Evolutionary conservation across 176 grass and related monocot species (phyloP).

Genomic region (Cocos nucifera): DNA sequence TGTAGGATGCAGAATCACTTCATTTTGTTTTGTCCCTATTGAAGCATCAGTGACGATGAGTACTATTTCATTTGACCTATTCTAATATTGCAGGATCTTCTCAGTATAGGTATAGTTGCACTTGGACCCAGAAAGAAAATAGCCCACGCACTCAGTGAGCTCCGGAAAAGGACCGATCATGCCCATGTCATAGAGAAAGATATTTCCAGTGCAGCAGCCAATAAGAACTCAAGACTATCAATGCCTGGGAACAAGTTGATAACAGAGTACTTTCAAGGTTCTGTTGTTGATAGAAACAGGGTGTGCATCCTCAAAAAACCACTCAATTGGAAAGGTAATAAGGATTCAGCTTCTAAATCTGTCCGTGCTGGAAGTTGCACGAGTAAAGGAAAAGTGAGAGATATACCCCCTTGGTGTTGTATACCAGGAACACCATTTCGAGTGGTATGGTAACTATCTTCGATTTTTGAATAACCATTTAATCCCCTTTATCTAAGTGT

Average conservation of each 20-base stretch:
- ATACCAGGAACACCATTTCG: conserved; percentile 88
- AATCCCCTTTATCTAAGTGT: neutral
- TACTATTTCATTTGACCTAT: too few relatives aligned
- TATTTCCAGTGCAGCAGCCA: conserved; percentile 29
- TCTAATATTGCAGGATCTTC: conserved; percentile 58
- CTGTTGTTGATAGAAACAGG: conserved; percentile 30
- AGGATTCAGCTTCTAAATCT: conserved; percentile 28
- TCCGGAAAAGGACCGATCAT: conserved; percentile 45
- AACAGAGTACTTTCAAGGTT: conserved; percentile 65
- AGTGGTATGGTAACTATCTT: conserved; percentile 53
- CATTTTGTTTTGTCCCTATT: conserved; percentile 3
- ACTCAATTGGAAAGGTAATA: conserved; percentile 28
- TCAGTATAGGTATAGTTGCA: conserved; percentile 63
- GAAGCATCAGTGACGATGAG: neutral
- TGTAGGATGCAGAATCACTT: neutral
- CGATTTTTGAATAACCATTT: neutral
- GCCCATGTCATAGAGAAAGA: conserved; percentile 26
- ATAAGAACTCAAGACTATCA: conserved; percentile 32
- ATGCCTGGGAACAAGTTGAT: conserved; percentile 80
- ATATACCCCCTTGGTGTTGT: conserved; percentile 68
- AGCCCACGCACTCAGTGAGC: conserved; percentile 47
- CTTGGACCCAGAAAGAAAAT: conserved; percentile 93
- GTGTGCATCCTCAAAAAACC: conserved; percentile 19
- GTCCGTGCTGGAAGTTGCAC: conserved; percentile 23
- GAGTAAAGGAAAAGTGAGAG: conserved; percentile 53